A percentile compares a stretch with the other conserved stretches of the same genome.
These are phyloP conservation scores for Fomes fomentarius DNA, from an alignment of 1,284 basidiomycete genomes.

Conservation along the genomic window DNA sequence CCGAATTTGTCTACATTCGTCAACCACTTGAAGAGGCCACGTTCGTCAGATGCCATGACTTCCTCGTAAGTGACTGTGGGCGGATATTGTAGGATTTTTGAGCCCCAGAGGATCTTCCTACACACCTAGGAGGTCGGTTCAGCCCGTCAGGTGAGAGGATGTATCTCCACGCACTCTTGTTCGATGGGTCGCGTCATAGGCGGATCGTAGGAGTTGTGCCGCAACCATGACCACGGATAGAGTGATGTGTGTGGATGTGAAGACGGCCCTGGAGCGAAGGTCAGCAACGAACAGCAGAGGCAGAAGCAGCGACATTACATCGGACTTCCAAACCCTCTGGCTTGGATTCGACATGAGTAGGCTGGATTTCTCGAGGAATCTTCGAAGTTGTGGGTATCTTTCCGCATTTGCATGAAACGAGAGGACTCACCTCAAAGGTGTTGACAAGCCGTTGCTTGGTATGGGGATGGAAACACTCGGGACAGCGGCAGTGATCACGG, in stretches of 20 bases:
- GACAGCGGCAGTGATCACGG: no score
- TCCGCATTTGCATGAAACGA: no score
- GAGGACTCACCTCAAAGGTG: no score
- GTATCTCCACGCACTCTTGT: constrained; percentile 44
- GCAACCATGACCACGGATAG: constrained; percentile 89
- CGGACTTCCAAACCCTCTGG: neutral
- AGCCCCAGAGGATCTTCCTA: constrained; percentile 83
- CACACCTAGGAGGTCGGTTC: neutral
- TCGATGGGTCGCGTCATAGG: constrained; percentile 34
- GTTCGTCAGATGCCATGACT: constrained; percentile 69
- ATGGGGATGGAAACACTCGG: no score
- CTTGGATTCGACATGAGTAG: neutral
- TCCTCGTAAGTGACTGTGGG: constrained; percentile 80
- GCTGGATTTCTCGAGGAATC: no score
- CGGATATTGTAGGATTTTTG: constrained; percentile 74
- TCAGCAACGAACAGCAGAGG: neutral
- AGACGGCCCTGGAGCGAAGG: constrained; percentile 55
- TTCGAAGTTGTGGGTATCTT: no score
- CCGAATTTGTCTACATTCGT: constrained; percentile 84
- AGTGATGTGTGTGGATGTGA: constrained; percentile 69
- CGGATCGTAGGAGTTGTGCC: constrained; percentile 77
- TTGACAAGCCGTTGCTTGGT: no score
- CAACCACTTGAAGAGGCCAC: constrained; percentile 82
- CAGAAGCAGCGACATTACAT: neutral
- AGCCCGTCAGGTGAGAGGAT: neutral